Evolutionary conservation across 306 rosid species (phyloP).

Genomic region (Ammopiptanthus mongolicus): DNA sequence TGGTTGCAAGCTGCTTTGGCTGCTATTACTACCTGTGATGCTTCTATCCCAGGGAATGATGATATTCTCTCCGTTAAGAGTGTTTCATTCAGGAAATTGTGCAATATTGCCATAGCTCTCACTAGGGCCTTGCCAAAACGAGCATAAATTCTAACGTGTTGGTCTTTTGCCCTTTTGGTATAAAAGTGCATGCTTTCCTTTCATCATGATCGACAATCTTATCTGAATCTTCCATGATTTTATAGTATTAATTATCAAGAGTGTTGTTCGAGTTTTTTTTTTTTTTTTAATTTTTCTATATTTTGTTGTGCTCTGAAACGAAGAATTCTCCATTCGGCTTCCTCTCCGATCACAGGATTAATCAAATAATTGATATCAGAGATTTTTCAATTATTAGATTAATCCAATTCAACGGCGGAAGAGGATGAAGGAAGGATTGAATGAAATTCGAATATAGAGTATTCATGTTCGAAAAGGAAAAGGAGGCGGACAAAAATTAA

Average conservation of each 20-base stretch:
- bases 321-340: no score
- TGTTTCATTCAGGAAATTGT: not conserved
- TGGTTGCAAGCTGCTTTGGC: constrained; percentile 36
- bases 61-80: not conserved
- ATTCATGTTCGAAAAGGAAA: no score
- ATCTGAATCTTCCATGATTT: not conserved
- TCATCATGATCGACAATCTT: not conserved
- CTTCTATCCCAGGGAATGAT: constrained; percentile 15
- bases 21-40: constrained; percentile 26
- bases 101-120: constrained; percentile 21
- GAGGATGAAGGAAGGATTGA: no score
- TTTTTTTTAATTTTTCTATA: not conserved
- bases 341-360: no score
- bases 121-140: not conserved
- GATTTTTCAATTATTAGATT: no score
- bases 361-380: no score
- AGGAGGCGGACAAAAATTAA: no score
- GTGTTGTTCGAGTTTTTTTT: not conserved
- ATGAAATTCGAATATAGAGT: no score
- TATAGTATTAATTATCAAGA: not conserved
- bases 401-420: no score
- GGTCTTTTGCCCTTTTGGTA: not conserved
- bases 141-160: not conserved
- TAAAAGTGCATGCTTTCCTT: not conserved
- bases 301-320: not conserved